Conservation (phyloP, 2,329 filamentous ascomycete genomes). For the Neofusicoccum cordaticola region DNA sequence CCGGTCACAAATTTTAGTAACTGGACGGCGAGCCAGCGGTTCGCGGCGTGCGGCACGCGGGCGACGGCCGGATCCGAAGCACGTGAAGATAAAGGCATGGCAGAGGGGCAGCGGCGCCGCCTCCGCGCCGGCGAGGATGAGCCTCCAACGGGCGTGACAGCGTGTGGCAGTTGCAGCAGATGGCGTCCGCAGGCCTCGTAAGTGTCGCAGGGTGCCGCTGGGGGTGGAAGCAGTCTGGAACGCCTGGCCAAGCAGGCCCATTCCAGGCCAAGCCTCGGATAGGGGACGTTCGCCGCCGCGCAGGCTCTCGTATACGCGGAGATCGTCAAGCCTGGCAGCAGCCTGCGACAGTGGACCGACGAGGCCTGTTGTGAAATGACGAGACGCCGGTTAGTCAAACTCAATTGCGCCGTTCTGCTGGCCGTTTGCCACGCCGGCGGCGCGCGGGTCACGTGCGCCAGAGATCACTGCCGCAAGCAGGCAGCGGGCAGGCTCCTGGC, state of each 20-base stretch:
- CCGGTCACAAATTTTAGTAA: not conserved
- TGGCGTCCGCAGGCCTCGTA: not conserved
- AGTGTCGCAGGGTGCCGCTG: not conserved
- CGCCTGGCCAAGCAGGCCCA: not conserved
- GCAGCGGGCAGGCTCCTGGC: not conserved
- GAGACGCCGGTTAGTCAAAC: not conserved
- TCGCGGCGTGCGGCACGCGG: not conserved
- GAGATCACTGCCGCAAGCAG: not conserved
- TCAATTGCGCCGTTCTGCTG: not conserved
- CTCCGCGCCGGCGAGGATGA: not conserved
- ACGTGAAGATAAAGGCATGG: constrained; percentile 4
- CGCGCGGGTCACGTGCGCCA: not conserved
- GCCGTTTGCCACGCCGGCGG: not conserved
- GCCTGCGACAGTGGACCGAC: not conserved
- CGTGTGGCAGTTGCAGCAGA: not conserved
- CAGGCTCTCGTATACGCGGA: constrained; percentile 1
- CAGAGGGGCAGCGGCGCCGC: constrained; percentile 6
- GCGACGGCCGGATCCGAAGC: constrained; percentile 14
- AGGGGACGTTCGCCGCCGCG: constrained; percentile 1
- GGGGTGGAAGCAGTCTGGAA: constrained; percentile 11
- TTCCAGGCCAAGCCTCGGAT: not conserved
- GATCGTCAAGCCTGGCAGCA: not conserved
- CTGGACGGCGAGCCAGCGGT: not conserved
- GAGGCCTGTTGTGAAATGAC: not conserved
- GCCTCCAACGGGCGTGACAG: not conserved